Conservation (phyloP, 805 yeast species). For the Schwanniomyces yamadae region DNA sequence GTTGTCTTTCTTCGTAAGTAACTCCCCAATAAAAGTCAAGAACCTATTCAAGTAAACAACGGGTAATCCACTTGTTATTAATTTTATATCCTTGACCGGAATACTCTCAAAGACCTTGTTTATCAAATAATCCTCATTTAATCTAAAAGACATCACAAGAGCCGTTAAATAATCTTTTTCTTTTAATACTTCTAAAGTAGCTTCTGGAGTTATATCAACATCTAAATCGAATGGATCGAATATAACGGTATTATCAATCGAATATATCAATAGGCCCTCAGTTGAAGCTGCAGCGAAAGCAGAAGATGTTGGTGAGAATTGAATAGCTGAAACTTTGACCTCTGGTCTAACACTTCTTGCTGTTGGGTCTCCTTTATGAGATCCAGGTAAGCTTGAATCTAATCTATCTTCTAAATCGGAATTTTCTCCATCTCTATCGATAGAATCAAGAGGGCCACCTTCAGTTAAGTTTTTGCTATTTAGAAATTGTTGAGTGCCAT, state of each 20-base stretch:
- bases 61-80: constrained; percentile 73
- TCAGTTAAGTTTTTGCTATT: constrained; percentile 85
- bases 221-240: constrained; percentile 97
- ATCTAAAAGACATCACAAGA: constrained; percentile 87
- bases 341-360: constrained; percentile 75
- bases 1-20: constrained; percentile 53
- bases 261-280: constrained; percentile 82
- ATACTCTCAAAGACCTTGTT: constrained; percentile 71
- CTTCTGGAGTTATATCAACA: constrained; percentile 83
- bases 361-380: constrained; percentile 73
- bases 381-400: constrained; percentile 81
- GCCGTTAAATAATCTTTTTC: constrained; percentile 72
- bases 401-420: constrained; percentile 82
- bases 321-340: constrained; percentile 73
- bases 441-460: constrained; percentile 67
- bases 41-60: constrained; percentile 69
- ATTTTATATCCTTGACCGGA: constrained; percentile 65
- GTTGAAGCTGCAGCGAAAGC: constrained; percentile 95
- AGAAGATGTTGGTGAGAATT: constrained; percentile 85
- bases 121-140: constrained; percentile 76
- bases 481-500: constrained; percentile 78
- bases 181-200: constrained; percentile 58
- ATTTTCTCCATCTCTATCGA: constrained; percentile 83
- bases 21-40: constrained; percentile 65
- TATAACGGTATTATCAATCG: constrained; percentile 68